Evolutionary conservation across 2,329 filamentous ascomycete genomes (phyloP), one percentile per base, ranked within the genome.

Genomic region (Trichoderma afroharzianum): DNA sequence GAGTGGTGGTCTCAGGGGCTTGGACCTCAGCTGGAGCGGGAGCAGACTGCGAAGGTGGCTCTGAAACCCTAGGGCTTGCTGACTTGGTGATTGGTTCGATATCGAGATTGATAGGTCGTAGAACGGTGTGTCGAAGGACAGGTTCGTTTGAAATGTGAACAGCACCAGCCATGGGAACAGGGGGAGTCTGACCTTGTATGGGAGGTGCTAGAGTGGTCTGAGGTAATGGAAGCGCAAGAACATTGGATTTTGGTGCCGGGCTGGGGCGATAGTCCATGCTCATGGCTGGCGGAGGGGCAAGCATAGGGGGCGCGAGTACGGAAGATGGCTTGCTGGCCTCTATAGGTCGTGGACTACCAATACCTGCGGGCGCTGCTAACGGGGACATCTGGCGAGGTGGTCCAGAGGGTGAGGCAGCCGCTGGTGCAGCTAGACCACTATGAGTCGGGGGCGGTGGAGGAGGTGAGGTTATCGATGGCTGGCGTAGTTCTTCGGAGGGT

Each of bases 141-240:
- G 61, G 61, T 7, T 66, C 61, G 2, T 43, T 63, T 4, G 66
- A 53, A 6, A 58, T 15, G 15, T 28, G 68, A 28, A 39, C 30
- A 15, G 58, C 15, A 18, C 14, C 26, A 33, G 61, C 9, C 11
- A 32, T 33, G 2, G 24, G n/a, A 26, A 32, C 26, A 14, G 55
- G 62, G 2, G 43, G 55, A 4, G 33, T 11, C 61, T 57, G 74
- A 6, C n/a, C n/a, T 7, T 71, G 68, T 3, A 36, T 21, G 12
- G 68, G 72, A 26, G 74, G 72, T 24, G 74, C 68, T 21, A 74
- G 73, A 39, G 78, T 76, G 43, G 75, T 72, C n/a, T 73, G 73
- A 55, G 59, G 74, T 71, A 82, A 82, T n/a, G 83, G 84, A 14
- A 79, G 81, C 36, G 84, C 84, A n/a, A 85, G 80, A 28, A 85